Evolutionary conservation across 164 flowering plant genomes (phyloP).

Genomic region (Brasenia schreberi): DNA sequence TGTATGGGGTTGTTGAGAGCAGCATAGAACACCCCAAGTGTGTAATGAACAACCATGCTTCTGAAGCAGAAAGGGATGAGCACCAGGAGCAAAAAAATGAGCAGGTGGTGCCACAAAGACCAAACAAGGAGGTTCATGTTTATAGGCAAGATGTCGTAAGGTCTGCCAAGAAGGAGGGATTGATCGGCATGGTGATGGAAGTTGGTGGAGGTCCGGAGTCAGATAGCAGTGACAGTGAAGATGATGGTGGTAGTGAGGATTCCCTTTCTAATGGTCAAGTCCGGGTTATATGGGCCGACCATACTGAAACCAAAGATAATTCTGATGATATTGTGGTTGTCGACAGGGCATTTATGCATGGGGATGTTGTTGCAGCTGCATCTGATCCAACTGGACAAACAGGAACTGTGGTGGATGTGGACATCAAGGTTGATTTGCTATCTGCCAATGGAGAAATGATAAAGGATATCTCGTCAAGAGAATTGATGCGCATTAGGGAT

Average conservation of each 20-base stretch:
- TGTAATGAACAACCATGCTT: not conserved
- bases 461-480: constrained; percentile 47
- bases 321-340: constrained; percentile 42
- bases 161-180: constrained; percentile 14
- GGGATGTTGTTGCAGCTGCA: constrained; percentile 82
- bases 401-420: constrained; percentile 81
- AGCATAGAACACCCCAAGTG: constrained; percentile 4
- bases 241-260: constrained; percentile 9
- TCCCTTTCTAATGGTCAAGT: constrained; percentile 62
- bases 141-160: constrained; percentile 83
- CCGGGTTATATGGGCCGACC: constrained; percentile 80
- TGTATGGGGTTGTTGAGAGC: constrained; percentile 8
- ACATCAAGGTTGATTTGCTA: constrained; percentile 57
- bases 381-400: constrained; percentile 79
- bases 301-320: constrained; percentile 41
- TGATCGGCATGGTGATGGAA: constrained; percentile 33
- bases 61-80: not conserved
- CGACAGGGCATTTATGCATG: constrained; percentile 86
- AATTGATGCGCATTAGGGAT: constrained; percentile 68
- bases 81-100: not conserved
- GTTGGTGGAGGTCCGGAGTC: constrained; percentile 46
- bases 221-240: constrained; percentile 19
- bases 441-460: constrained; percentile 42
- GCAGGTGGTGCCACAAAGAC: constrained; percentile 9
- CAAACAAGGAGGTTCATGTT: constrained; percentile 16